A percentile compares a stretch with the other conserved stretches of the same genome.
Evolutionary conservation across 345 rosid genomes (phyloP).

Genomic region (Microthlaspi erraticum): DNA sequence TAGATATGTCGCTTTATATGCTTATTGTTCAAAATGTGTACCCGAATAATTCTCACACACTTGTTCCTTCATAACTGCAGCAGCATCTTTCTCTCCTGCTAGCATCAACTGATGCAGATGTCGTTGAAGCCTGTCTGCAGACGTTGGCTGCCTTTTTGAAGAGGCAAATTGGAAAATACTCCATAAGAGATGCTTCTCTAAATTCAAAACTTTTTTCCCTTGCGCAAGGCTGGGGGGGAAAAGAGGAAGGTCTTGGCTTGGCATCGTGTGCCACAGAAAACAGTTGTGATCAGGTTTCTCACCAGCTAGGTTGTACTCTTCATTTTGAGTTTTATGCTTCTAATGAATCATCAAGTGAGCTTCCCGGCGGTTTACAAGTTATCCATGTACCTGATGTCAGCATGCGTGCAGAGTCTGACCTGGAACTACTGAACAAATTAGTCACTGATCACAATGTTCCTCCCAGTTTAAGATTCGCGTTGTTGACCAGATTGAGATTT

Average conservation of each 20-base stretch:
- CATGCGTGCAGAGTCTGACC: conserved; percentile 63
- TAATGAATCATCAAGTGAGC: conserved; percentile 51
- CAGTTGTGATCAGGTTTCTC: conserved; percentile 70
- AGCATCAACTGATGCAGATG: conserved; percentile 94
- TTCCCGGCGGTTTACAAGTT: conserved; percentile 75
- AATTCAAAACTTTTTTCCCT: conserved; percentile 83
- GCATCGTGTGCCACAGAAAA: conserved; percentile 68
- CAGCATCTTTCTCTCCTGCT: conserved; percentile 94
- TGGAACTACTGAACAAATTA: conserved; percentile 76
- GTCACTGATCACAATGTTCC: conserved; percentile 80
- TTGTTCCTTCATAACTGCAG: conserved; percentile 55
- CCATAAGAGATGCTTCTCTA: conserved; percentile 77
- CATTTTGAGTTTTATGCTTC: conserved; percentile 94
- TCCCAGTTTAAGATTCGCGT: conserved; percentile 74
- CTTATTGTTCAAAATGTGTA: background rate
- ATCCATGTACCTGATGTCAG: conserved; percentile 72
- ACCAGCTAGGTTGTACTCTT: conserved; percentile 84
- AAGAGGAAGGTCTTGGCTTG: conserved; percentile 97
- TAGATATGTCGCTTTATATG: conserved; percentile 2
- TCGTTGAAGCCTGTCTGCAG: conserved; percentile 89
- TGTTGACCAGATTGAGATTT: too few species aligned
- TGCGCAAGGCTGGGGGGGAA: conserved; percentile 99
- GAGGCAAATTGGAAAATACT: conserved; percentile 80
- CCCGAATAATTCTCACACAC: conserved; percentile 21
- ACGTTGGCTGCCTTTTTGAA: conserved; percentile 86